phyloP scores from a whole-genome alignment of 2,329 filamentous ascomycete genomes.

The Colletotrichum sp. region DNA sequence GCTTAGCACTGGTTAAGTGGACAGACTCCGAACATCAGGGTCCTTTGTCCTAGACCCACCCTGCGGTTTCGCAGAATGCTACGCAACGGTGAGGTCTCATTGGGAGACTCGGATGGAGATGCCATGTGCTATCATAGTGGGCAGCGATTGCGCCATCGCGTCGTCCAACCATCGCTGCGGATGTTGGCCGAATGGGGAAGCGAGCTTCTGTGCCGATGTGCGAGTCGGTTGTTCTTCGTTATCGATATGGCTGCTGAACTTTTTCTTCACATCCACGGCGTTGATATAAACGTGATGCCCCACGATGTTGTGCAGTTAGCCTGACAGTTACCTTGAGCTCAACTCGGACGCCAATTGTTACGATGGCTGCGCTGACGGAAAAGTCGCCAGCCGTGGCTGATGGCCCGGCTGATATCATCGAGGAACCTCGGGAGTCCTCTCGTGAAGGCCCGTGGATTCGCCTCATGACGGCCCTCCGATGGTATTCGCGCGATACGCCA shows the following conservation, averaged over 20 bases:
- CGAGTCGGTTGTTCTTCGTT: not conserved
- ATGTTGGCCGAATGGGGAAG: not conserved
- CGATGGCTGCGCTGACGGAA: conserved; percentile 3
- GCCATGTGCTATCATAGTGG: conserved; percentile 14
- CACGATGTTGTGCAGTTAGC: not conserved
- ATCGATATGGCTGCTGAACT: not conserved
- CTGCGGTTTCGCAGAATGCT: not conserved
- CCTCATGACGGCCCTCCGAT: conserved; percentile 31
- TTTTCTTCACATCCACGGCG: not conserved
- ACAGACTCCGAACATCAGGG: not conserved
- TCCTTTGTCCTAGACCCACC: not conserved
- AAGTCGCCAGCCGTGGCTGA: conserved; percentile 3
- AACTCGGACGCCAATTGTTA: not conserved
- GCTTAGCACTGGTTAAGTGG: not conserved
- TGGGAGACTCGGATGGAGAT: not conserved
- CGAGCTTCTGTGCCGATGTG: not conserved
- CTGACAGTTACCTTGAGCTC: not conserved
- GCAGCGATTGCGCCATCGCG: conserved; percentile 14
- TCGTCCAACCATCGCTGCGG: conserved; percentile 3
- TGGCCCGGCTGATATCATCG: not conserved
- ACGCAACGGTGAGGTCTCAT: not conserved
- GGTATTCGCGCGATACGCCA: conserved; percentile 37
- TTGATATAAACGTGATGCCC: not conserved
- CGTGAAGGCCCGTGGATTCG: conserved; percentile 27
- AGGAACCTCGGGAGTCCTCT: not conserved